phyloP scores from a whole-genome alignment of 2,329 filamentous ascomycete species.

The Aspergillus phoenicis region DNA sequence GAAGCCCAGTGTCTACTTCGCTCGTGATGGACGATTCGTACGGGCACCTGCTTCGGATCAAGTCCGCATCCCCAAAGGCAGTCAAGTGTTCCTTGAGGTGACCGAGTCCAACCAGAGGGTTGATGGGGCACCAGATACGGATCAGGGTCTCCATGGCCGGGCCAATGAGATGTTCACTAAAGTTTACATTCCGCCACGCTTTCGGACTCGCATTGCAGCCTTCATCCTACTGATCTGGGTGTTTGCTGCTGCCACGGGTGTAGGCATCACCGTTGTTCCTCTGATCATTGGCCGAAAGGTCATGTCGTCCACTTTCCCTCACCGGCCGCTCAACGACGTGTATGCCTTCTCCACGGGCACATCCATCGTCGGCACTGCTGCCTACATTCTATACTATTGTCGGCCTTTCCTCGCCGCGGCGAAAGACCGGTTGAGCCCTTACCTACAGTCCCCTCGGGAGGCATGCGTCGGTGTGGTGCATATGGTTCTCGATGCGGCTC shows the following conservation, averaged over 20 bases:
- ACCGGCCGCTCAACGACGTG: conserved; percentile 82
- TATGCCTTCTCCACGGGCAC: conserved; percentile 93
- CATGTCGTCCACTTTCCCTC: conserved; percentile 72
- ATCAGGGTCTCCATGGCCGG: conserved; percentile 62
- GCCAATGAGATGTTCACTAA: conserved; percentile 65
- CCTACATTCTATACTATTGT: conserved; percentile 63
- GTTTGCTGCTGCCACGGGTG: conserved; percentile 85
- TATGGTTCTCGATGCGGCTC: conserved; percentile 40
- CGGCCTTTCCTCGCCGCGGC: conserved; percentile 26
- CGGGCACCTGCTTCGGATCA: conserved; percentile 93
- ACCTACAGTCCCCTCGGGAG: conserved; percentile 35
- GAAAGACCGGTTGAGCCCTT: conserved; percentile 28
- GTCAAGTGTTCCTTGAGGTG: conserved; percentile 77
- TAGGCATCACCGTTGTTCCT: conserved; percentile 82
- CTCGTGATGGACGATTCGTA: conserved; percentile 78
- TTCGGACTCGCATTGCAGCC: conserved; percentile 74
- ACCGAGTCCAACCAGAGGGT: conserved; percentile 66
- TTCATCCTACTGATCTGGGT: conserved; percentile 92
- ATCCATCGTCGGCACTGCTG: conserved; percentile 71
- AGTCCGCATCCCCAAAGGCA: conserved; percentile 86
- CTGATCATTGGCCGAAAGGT: conserved; percentile 80
- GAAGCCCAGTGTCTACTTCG: conserved; percentile 55
- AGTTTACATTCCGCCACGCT: conserved; percentile 83
- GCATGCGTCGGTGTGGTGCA: conserved; percentile 26
- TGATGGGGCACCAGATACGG: conserved; percentile 59